Percentiles rank a stretch among this genome's conserved stretches.
phyloP scores from a whole-genome alignment of 306 rosid species.

The Quercus engelmannii region DNA sequence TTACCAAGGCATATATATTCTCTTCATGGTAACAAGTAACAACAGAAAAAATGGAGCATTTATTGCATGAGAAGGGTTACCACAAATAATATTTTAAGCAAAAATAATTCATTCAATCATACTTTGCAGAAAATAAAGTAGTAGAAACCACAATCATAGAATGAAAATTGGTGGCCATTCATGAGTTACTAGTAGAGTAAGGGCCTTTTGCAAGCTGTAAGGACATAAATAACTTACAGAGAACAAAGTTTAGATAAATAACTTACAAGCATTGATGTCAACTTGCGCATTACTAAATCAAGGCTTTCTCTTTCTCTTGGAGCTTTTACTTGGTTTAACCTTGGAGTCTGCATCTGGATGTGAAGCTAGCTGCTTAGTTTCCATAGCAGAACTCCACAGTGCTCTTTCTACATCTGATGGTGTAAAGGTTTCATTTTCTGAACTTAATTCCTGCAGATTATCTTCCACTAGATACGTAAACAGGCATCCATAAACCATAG shows the following conservation, averaged over 20 bases:
- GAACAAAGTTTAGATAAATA: neutral
- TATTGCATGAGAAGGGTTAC: neutral
- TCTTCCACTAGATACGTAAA: slow-evolving; percentile 8
- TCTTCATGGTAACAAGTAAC: neutral
- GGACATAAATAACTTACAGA: neutral
- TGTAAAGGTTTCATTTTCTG: slow-evolving; percentile 49
- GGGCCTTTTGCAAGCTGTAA: neutral
- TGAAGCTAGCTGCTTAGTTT: slow-evolving; percentile 38
- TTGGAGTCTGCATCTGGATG: slow-evolving; percentile 30
- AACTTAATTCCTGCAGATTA: slow-evolving; percentile 67
- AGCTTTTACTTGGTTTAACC: slow-evolving; percentile 26
- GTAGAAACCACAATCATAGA: neutral
- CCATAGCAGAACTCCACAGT: slow-evolving; percentile 67
- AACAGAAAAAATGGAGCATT: neutral
- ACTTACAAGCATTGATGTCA: slow-evolving; percentile 11
- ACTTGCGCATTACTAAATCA: slow-evolving; percentile 27
- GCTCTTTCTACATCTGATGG: slow-evolving; percentile 92
- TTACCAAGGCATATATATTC: neutral
- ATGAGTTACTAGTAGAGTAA: neutral
- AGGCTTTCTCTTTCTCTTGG: slow-evolving; percentile 67
- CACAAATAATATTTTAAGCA: neutral
- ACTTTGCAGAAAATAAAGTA: neutral
- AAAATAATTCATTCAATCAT: neutral
- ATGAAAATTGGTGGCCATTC: neutral
- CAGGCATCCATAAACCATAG: neutral